A percentile compares a stretch with the other conserved stretches of the same genome.
These are phyloP conservation scores for Thermoascus crustaceus DNA, from an alignment of 2,329 filamentous ascomycete genomes.

Conservation along the genomic window DNA sequence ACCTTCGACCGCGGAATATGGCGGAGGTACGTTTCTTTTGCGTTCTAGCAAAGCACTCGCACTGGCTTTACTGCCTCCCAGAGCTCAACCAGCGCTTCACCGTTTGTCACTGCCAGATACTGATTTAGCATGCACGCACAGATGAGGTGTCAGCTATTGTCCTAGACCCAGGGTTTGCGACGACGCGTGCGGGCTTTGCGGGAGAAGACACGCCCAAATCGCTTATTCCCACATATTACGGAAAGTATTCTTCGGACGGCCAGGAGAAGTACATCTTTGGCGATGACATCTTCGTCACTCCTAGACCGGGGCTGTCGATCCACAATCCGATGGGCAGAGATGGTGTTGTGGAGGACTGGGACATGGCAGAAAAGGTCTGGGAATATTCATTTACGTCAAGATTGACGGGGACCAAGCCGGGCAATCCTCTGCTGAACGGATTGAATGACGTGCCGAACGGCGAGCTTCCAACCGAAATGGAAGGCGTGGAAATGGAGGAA, in stretches of 20 bases:
- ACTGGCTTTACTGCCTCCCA: neutral
- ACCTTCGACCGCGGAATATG: slow-evolving; percentile 41
- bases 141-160: slow-evolving; percentile 97
- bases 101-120: slow-evolving; percentile 1
- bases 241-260: slow-evolving; percentile 46
- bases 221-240: slow-evolving; percentile 85
- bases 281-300: slow-evolving; percentile 79
- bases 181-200: slow-evolving; percentile 88
- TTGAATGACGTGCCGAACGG: slow-evolving; percentile 60
- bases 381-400: slow-evolving; percentile 85
- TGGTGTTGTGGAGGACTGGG: slow-evolving; percentile 93
- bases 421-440: slow-evolving; percentile 65
- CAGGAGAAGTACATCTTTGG: slow-evolving; percentile 63
- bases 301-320: slow-evolving; percentile 68
- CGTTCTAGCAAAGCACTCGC: neutral
- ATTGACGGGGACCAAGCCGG: slow-evolving; percentile 67
- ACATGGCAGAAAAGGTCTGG: slow-evolving; percentile 80
- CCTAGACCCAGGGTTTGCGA: slow-evolving; percentile 87
- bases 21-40: slow-evolving; percentile 35
- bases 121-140: slow-evolving; percentile 31
- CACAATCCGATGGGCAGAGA: slow-evolving; percentile 87
- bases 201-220: slow-evolving; percentile 97
- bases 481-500: slow-evolving; percentile 55
- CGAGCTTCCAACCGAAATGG: slow-evolving; percentile 52
- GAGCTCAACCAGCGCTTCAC: neutral